Conservation (phyloP, 1,284 basidiomycete species). For the Pseudozyma thailandica region DNA sequence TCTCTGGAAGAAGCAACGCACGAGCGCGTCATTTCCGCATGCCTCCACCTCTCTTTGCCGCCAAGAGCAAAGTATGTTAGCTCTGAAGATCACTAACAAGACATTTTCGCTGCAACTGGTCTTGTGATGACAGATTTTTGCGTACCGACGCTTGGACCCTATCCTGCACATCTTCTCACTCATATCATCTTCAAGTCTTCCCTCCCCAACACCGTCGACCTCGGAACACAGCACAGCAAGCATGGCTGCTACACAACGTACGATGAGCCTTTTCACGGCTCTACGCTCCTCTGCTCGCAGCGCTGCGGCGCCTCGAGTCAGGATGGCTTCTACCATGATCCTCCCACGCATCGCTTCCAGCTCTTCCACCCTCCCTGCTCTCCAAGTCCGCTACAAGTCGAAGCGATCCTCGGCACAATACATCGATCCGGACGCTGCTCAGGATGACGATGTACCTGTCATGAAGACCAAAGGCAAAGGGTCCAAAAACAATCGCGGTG, state of each 20-base stretch:
- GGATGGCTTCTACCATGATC: slow-evolving; percentile 13
- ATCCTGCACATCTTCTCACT: neutral
- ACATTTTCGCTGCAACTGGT: no score
- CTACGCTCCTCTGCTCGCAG: slow-evolving; percentile 11
- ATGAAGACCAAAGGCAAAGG: slow-evolving; percentile 62
- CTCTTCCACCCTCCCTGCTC: neutral
- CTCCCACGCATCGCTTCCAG: slow-evolving; percentile 5
- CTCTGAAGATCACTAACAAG: no score
- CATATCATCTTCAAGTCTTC: neutral
- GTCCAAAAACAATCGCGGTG: slow-evolving; percentile 35
- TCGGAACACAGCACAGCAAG: neutral
- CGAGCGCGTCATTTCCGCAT: no score
- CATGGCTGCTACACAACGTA: slow-evolving; percentile 4
- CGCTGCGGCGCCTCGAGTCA: slow-evolving; percentile 9
- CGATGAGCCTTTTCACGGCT: slow-evolving; percentile 10
- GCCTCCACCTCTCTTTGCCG: no score
- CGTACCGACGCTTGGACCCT: slow-evolving; percentile 12
- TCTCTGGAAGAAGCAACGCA: no score
- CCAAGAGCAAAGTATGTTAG: no score
- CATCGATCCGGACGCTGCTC: slow-evolving; percentile 38
- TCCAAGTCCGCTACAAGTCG: slow-evolving; percentile 35
- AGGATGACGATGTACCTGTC: slow-evolving; percentile 57
- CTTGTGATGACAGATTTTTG: no score
- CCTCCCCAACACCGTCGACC: neutral
- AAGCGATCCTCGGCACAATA: slow-evolving; percentile 45